Percentiles rank a stretch among this genome's conserved stretches.
Evolutionary conservation across 139 green algal genomes (phyloP).

Genomic region (Micromonas pusilla): DNA sequence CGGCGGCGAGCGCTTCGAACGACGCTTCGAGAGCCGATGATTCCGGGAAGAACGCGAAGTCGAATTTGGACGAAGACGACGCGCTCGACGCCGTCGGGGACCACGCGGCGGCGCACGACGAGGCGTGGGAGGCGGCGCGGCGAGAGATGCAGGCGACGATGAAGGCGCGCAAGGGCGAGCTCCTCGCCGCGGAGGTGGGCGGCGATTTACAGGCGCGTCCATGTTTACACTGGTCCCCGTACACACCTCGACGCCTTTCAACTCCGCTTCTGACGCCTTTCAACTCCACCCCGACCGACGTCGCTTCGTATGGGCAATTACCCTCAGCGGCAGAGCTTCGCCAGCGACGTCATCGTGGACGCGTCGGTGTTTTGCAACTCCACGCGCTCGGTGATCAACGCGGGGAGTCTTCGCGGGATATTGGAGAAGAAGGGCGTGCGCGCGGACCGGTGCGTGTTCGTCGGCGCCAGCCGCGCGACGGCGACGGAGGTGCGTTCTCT

Average conservation of each 20-base stretch:
- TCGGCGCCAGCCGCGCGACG: not conserved
- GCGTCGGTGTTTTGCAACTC: not conserved
- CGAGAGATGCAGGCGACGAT: not conserved
- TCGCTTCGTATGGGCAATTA: too few species aligned
- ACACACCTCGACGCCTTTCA: too few species aligned
- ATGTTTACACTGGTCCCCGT: too few species aligned
- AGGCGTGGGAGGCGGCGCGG: not conserved
- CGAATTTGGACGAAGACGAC: too few species aligned
- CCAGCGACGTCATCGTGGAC: conserved; percentile 10
- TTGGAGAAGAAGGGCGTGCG: not conserved
- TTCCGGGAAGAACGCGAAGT: too few species aligned
- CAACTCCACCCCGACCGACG: too few species aligned
- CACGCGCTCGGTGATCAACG: not conserved
- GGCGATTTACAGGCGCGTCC: too few species aligned
- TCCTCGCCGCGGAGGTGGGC: conserved; percentile 14
- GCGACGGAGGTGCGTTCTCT: too few species aligned
- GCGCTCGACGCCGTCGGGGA: too few species aligned
- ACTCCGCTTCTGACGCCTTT: too few species aligned
- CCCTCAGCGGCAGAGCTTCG: conserved; percentile 15
- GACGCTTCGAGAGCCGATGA: too few species aligned
- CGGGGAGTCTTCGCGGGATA: not conserved
- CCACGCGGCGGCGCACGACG: not conserved
- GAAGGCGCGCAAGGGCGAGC: conserved; percentile 14
- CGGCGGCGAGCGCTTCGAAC: too few species aligned
- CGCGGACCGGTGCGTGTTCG: not conserved